These are phyloP conservation scores for Neurospora sp. DNA, from an alignment of 495 filamentous ascomycete species.

Conservation along the genomic window DNA sequence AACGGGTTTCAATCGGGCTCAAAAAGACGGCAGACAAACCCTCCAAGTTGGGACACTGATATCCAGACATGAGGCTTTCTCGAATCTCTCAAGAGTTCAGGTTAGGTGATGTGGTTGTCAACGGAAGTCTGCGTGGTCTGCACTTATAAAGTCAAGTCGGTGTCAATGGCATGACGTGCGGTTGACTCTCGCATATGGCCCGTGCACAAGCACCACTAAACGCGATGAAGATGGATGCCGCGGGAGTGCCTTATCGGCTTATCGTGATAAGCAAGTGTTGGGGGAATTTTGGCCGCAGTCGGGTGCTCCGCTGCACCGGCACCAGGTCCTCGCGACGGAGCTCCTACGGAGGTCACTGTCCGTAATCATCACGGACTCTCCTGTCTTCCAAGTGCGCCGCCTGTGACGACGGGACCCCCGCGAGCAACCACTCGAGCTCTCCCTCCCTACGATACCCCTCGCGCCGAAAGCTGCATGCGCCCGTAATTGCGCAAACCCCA, in stretches of 20 bases:
- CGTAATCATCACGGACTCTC: not conserved
- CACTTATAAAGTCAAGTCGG: not conserved
- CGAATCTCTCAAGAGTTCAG: not conserved
- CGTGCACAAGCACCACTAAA: constrained; percentile 1
- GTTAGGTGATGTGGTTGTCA: not conserved
- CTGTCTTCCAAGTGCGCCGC: not conserved
- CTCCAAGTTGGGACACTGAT: not conserved
- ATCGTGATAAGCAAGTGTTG: constrained; percentile 9
- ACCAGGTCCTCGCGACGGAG: not conserved
- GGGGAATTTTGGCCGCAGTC: constrained; percentile 4
- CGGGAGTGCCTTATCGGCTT: not conserved
- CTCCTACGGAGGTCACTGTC: not conserved
- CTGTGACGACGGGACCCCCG: not conserved
- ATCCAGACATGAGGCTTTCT: too few relatives aligned
- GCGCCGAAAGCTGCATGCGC: not conserved
- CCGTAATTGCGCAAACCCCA: not conserved
- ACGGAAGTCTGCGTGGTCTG: not conserved
- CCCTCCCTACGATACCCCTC: not conserved
- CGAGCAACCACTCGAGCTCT: not conserved
- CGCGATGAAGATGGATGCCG: not conserved
- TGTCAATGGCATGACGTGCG: not conserved
- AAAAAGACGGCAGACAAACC: not conserved
- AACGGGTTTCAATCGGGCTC: not conserved
- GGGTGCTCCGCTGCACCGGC: not conserved
- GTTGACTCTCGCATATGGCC: not conserved